Percentiles rank a stretch among this genome's conserved stretches.
phyloP scores from a whole-genome alignment of 2,329 filamentous ascomycete genomes.

The Colletotrichum viniferum region DNA sequence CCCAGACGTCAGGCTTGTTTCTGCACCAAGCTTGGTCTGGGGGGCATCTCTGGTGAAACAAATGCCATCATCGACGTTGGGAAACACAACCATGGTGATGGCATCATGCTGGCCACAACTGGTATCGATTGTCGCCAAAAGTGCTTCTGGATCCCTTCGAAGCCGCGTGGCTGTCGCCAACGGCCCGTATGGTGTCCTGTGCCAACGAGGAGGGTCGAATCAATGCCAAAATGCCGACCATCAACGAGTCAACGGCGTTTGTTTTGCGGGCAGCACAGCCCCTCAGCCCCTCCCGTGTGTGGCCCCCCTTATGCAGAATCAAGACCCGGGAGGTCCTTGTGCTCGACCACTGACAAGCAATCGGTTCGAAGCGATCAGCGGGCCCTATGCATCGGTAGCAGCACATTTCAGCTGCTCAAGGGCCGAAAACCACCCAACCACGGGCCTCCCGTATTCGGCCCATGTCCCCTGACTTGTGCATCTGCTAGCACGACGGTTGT shows the following conservation, averaged over 20 bases:
- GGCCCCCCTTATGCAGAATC: constrained; percentile 9
- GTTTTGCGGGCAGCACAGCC: constrained; percentile 20
- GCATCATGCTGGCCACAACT: neutral
- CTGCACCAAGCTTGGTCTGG: neutral
- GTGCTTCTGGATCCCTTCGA: neutral
- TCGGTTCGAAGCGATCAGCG: constrained; percentile 18
- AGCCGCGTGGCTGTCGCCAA: constrained; percentile 9
- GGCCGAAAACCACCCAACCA: constrained; percentile 7
- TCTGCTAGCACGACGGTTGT: neutral
- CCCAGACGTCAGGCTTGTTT: constrained; percentile 1
- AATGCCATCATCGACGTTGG: neutral
- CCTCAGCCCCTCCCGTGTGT: constrained; percentile 12
- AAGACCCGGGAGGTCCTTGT: neutral
- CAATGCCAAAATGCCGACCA: constrained; percentile 16
- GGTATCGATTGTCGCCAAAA: neutral
- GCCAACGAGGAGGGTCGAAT: constrained; percentile 7
- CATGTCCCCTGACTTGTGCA: constrained; percentile 6
- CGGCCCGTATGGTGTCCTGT: neutral
- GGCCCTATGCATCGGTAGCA: constrained; percentile 16
- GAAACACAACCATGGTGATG: constrained; percentile 9
- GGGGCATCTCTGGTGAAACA: constrained; percentile 5
- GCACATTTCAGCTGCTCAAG: constrained; percentile 21
- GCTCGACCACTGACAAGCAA: constrained; percentile 5
- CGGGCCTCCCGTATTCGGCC: constrained; percentile 6
- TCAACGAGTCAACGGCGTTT: constrained; percentile 12